These are phyloP conservation scores for Xylaria telfairii DNA, from an alignment of 495 filamentous ascomycete genomes.

Conservation along the genomic window DNA sequence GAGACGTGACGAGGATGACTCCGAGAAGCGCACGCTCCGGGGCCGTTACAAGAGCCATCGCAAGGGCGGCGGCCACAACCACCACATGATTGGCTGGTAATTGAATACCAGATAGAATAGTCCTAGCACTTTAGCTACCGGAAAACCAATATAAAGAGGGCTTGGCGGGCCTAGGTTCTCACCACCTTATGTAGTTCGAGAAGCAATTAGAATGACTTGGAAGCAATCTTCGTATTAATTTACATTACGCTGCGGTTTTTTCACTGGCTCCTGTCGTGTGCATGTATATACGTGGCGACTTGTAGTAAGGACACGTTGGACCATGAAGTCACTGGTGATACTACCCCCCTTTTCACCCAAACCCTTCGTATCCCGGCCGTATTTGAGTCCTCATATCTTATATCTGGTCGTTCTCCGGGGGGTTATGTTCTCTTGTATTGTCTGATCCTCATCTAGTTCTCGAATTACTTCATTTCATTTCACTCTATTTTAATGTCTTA, in stretches of 20 bases:
- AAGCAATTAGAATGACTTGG: too few relatives aligned
- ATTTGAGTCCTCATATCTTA: neutral
- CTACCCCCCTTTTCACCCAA: neutral
- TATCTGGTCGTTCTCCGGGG: neutral
- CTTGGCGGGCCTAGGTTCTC: constrained; percentile 2
- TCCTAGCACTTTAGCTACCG: too few relatives aligned
- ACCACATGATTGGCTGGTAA: too few relatives aligned
- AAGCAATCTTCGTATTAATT: too few relatives aligned
- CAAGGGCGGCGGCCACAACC: too few relatives aligned
- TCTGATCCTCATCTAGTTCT: neutral
- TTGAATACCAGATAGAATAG: too few relatives aligned
- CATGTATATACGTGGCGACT: neutral
- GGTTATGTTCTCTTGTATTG: neutral
- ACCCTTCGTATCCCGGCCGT: neutral
- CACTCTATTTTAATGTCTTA: neutral
- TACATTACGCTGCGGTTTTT: too few relatives aligned
- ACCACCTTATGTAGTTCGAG: neutral
- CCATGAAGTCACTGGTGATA: neutral
- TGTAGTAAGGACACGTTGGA: neutral
- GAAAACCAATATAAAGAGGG: neutral
- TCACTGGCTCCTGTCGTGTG: too few relatives aligned
- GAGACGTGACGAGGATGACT: constrained; percentile 22
- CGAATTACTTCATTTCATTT: neutral
- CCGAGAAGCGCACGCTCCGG: neutral
- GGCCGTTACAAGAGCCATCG: too few relatives aligned